Evolutionary conservation across 164 flowering plant species (phyloP), one percentile per base, ranked within the genome.

Genomic region (Litsea cubeba): DNA sequence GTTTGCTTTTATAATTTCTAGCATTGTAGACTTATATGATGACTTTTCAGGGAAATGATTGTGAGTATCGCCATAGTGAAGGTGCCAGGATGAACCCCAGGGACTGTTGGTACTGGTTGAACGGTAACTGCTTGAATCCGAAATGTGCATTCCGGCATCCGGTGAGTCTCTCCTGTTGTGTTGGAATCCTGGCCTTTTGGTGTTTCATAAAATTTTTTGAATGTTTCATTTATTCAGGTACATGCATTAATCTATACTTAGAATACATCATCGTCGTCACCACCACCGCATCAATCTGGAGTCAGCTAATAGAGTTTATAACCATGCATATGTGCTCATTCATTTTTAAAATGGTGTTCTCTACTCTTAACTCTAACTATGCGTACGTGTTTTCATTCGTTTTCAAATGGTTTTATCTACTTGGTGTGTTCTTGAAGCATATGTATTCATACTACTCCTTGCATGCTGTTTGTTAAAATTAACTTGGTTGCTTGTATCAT

Each of bases 21-120:
- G 4, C 18, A 63, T 4, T 15, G n/a, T 58, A 62, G 25, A 17
- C 25, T 14, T 50, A 50, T 75, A 40, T 26, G 1, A 18, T 20
- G 25, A 20, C 8, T 62, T 60, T 12, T 51, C 83, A 94, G 98
- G 98, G 98, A 80, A 84, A 81, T 81, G 98, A 94, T 82, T 94
- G 98, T 68, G 98, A 94, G 81, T 94, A 85, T 76, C 95, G 98
- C 3, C 98, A 94, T 69, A 94, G 98, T 80, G 98, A 92, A 71
- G 77, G 81, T 82, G 98, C 98, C 15, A 84, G 97, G 72, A 77
- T 91, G 62, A 94, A 94, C 77, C 98, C 98, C 8, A 83, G 95
- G 73, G 98, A 94, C 79, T 94, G 98, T 79, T 94, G 83, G 81
- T 92, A 64, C 79, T 94, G 98, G 98, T 73, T 92, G 80, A 85